Conservation (phyloP, 1,284 basidiomycete genomes). For the Melampsora occidentalis region DNA sequence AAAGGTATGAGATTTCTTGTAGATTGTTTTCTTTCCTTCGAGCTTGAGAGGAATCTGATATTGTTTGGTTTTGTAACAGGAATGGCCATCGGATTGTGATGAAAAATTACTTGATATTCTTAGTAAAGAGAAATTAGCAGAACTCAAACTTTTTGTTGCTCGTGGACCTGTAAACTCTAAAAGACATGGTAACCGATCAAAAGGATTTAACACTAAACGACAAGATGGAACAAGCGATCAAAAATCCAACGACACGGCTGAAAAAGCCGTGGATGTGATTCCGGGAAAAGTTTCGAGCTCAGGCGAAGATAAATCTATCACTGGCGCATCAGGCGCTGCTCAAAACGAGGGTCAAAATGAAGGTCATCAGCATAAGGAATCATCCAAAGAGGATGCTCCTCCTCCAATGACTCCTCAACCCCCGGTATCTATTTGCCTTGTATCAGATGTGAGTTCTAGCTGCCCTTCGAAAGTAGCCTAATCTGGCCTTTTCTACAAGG, state of each 20-base stretch:
- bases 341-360: neutral
- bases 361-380: constrained; percentile 1
- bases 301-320: too few species aligned
- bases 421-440: neutral
- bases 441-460: constrained; percentile 38
- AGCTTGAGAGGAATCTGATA: too few species aligned
- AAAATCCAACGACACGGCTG: neutral
- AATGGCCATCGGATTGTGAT: constrained; percentile 28
- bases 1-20: too few species aligned
- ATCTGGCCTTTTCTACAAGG: neutral
- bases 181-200: neutral
- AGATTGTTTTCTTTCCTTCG: too few species aligned
- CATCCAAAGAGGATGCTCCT: neutral
- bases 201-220: neutral
- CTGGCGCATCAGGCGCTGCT: too few species aligned
- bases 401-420: neutral
- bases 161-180: constrained; percentile 15
- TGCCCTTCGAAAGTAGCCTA: neutral
- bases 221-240: neutral
- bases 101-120: constrained; percentile 17
- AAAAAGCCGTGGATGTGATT: neutral
- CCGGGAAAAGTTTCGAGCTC: neutral
- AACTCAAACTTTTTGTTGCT: constrained; percentile 25
- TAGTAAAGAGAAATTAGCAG: constrained; percentile 13
- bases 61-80: neutral